Conservation (phyloP, 345 rosid species). For the Aurinia saxatilis region DNA sequence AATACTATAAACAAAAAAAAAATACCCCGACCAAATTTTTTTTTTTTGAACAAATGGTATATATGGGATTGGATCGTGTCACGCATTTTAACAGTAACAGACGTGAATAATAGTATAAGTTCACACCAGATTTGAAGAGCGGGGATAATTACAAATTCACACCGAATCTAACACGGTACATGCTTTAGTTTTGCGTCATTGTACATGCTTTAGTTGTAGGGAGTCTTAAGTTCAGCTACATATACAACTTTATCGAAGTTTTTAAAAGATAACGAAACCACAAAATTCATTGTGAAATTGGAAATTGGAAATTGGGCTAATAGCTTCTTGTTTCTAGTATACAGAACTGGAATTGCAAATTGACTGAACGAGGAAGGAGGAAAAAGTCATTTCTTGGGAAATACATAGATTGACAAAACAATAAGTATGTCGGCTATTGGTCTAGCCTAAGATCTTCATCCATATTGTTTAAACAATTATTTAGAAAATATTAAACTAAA, state of each 20-base stretch:
- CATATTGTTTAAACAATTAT: too few species aligned
- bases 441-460: too few species aligned
- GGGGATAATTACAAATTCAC: too few species aligned
- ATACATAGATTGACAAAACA: slow-evolving; percentile 15
- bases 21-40: too few species aligned
- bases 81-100: slow-evolving; percentile 27
- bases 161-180: background rate
- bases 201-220: too few species aligned
- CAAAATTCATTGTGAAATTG: background rate
- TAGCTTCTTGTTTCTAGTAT: background rate
- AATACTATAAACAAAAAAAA: background rate
- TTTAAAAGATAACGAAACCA: background rate
- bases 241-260: background rate
- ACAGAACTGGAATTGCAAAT: background rate
- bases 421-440: too few species aligned
- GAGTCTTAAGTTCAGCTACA: too few species aligned
- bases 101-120: slow-evolving; percentile 19
- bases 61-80: slow-evolving; percentile 18
- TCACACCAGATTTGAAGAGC: too few species aligned
- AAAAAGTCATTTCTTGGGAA: slow-evolving; percentile 13
- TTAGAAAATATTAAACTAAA: too few species aligned
- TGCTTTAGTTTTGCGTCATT: too few species aligned
- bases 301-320: background rate
- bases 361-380: slow-evolving; percentile 3
- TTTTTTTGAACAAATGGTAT: background rate